Percentiles rank a stretch among this genome's conserved stretches.
These are phyloP conservation scores for Dactylellina parvicollis DNA, from an alignment of 2,329 filamentous ascomycete species.

Conservation along the genomic window DNA sequence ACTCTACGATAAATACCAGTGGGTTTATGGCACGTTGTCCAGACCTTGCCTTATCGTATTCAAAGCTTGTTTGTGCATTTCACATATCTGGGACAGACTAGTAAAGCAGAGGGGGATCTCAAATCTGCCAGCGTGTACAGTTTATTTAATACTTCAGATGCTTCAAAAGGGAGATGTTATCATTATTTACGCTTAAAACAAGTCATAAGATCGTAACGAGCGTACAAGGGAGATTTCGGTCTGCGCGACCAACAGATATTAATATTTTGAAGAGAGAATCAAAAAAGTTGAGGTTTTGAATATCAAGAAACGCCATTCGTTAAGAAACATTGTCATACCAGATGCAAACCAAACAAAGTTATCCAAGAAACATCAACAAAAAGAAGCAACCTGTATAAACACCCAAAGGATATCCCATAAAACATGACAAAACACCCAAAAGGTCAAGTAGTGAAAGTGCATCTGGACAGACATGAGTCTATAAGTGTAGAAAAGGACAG, in stretches of 20 bases:
- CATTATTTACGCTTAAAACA: too few relatives aligned
- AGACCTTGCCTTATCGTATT: too few relatives aligned
- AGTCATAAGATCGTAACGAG: too few relatives aligned
- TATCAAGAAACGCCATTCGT: background rate
- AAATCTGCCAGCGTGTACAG: too few relatives aligned
- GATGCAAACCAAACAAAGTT: slow-evolving; percentile 2
- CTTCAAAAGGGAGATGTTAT: too few relatives aligned
- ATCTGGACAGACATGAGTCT: slow-evolving; percentile 3
- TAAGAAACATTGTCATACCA: background rate
- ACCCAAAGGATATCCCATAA: slow-evolving; percentile 1
- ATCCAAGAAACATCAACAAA: background rate
- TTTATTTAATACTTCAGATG: too few relatives aligned
- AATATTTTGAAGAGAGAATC: background rate
- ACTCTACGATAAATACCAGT: too few relatives aligned
- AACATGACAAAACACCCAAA: background rate
- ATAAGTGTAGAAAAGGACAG: slow-evolving; percentile 4
- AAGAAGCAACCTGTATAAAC: slow-evolving; percentile 1
- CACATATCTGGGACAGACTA: too few relatives aligned
- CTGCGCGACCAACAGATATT: background rate
- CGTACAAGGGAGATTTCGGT: too few relatives aligned
- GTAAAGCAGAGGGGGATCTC: too few relatives aligned
- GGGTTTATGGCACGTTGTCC: too few relatives aligned
- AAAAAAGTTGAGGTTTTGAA: background rate
- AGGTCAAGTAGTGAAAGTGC: background rate
- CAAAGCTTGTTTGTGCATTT: too few relatives aligned